Evolutionary conservation across 306 rosid species (phyloP).

Genomic region (Vigna mungo): DNA sequence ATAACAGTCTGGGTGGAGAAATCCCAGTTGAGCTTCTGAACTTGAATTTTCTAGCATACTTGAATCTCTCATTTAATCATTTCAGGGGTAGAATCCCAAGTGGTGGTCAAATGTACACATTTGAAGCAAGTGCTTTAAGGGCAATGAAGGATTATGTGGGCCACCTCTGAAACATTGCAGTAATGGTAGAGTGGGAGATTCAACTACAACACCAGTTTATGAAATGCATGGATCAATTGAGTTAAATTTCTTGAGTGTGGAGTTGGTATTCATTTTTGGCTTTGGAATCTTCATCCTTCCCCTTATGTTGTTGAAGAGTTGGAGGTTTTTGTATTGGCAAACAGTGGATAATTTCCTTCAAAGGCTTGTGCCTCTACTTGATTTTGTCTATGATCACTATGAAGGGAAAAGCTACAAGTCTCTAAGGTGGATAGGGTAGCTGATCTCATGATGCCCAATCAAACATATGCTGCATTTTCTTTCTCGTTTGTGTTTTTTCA

Average conservation of each 20-base stretch:
- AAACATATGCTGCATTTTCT: background rate
- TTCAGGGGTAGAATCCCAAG: conserved; percentile 29
- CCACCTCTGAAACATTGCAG: conserved; percentile 33
- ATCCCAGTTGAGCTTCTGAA: conserved; percentile 30
- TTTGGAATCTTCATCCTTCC: conserved; percentile 37
- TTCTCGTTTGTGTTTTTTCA: background rate
- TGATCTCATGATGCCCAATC: background rate
- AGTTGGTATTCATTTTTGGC: conserved; percentile 48
- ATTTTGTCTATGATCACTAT: conserved; percentile 20
- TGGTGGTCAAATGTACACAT: conserved; percentile 33
- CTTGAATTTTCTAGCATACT: conserved; percentile 3
- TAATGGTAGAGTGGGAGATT: no score
- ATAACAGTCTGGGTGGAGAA: conserved; percentile 24
- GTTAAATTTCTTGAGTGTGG: conserved; percentile 28
- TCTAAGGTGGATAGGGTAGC: conserved; percentile 4
- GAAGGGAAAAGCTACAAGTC: background rate
- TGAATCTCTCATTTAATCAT: conserved; percentile 41
- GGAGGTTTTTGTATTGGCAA: conserved; percentile 41
- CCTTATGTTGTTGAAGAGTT: conserved; percentile 32
- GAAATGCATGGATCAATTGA: conserved; percentile 10
- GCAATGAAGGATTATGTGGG: conserved; percentile 50
- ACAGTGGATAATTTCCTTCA: conserved; percentile 31
- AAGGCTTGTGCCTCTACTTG: conserved; percentile 36
- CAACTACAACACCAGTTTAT: background rate
- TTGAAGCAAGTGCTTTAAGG: conserved; percentile 34